Percentiles rank a stretch among this genome's conserved stretches.
phyloP scores from a whole-genome alignment of 306 rosid genomes.

The Cicer bijugum region DNA sequence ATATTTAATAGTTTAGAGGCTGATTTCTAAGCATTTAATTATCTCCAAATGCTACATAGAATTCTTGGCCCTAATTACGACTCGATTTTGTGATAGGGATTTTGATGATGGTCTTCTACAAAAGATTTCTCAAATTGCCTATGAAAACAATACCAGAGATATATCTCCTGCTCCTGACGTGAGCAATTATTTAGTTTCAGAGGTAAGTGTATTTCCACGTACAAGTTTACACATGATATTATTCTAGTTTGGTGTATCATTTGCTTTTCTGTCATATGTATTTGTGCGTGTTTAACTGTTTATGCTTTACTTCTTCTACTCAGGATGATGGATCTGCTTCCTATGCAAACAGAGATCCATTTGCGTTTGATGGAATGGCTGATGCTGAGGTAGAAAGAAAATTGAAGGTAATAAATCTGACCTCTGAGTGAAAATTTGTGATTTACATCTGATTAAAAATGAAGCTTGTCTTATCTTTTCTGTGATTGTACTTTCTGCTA shows the following conservation, averaged over 20 bases:
- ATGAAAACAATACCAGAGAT: conserved; percentile 80
- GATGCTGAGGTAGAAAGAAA: conserved; percentile 89
- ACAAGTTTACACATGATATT: not conserved
- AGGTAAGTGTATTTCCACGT: conserved; percentile 61
- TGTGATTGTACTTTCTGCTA: conserved; percentile 42
- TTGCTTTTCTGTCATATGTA: conserved; percentile 22
- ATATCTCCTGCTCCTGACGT: conserved; percentile 85
- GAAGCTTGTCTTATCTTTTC: conserved; percentile 35
- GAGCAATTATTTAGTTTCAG: conserved; percentile 87
- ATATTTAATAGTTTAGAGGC: conserved; percentile 21
- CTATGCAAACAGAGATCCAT: conserved; percentile 79
- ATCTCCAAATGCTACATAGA: conserved; percentile 18
- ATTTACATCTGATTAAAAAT: conserved; percentile 11
- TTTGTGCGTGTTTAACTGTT: not conserved
- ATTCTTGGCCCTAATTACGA: conserved; percentile 44
- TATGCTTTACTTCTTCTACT: conserved; percentile 26
- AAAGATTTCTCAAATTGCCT: conserved; percentile 73
- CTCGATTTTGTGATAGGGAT: conserved; percentile 67
- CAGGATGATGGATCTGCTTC: conserved; percentile 83
- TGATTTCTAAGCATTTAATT: conserved; percentile 37
- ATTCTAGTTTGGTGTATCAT: conserved; percentile 23
- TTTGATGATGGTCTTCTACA: conserved; percentile 88
- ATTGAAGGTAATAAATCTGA: conserved; percentile 69
- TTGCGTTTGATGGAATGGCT: conserved; percentile 81
- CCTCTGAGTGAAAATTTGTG: conserved; percentile 32